phyloP scores from a whole-genome alignment of 1,284 basidiomycete species.

The Irpex lacteus region DNA sequence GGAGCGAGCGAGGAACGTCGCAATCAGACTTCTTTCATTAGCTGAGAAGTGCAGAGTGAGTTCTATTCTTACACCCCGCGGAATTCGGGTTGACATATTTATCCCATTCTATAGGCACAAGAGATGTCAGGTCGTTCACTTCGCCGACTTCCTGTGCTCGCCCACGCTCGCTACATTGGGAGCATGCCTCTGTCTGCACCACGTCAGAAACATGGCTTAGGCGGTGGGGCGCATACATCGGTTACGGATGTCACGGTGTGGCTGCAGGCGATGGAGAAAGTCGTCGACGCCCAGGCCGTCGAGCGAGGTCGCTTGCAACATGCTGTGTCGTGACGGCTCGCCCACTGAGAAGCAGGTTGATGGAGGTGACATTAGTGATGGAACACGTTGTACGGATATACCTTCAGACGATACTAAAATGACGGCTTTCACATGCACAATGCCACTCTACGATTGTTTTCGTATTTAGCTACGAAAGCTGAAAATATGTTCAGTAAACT shows the following conservation, averaged over 20 bases:
- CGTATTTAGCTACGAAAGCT: too few species aligned
- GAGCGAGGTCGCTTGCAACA: constrained; percentile 44
- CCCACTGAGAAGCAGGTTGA: not conserved
- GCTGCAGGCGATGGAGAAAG: constrained; percentile 77
- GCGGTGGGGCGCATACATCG: not conserved
- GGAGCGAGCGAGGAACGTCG: constrained; percentile 49
- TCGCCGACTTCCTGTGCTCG: constrained; percentile 87
- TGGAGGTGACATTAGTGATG: not conserved
- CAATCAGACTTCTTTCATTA: constrained; percentile 60
- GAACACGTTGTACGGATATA: not conserved
- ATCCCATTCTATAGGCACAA: constrained; percentile 40
- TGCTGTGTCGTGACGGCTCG: not conserved
- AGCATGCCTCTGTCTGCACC: constrained; percentile 29
- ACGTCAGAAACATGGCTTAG: not conserved
- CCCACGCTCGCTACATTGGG: constrained; percentile 81
- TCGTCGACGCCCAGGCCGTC: constrained; percentile 54
- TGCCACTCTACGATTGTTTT: too few species aligned
- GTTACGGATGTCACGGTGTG: constrained; percentile 57
- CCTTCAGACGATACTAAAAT: not conserved
- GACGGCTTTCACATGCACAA: too few species aligned
- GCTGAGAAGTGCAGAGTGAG: constrained; percentile 71
- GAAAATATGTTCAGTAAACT: too few species aligned
- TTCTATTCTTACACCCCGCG: not conserved
- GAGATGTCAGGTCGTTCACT: constrained; percentile 90
- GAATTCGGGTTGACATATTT: too few species aligned